Evolutionary conservation across 2,329 filamentous ascomycete genomes (phyloP).

Genomic region (Sclerotiophoma versabilis): DNA sequence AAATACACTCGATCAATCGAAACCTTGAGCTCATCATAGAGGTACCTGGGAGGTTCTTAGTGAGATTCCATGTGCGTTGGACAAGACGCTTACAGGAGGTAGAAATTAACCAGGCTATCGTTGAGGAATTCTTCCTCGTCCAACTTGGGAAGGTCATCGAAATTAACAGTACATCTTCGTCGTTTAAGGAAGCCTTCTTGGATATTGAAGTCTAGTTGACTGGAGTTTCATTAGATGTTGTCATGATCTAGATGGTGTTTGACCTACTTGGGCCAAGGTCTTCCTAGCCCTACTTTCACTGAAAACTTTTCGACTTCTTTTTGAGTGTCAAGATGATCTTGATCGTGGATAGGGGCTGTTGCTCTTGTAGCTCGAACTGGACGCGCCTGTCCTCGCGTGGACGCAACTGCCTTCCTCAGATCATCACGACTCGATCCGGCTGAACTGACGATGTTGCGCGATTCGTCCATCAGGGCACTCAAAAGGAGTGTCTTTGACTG

Average conservation of each 20-base stretch:
- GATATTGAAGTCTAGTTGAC: slow-evolving; percentile 2
- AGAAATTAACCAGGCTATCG: slow-evolving; percentile 90
- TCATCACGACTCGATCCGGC: not conserved
- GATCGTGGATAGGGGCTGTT: slow-evolving; percentile 5
- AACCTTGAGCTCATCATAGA: slow-evolving; percentile 47
- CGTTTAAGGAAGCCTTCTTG: slow-evolving; percentile 4
- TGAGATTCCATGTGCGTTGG: not conserved
- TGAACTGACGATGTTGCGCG: not conserved
- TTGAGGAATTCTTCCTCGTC: slow-evolving; percentile 89
- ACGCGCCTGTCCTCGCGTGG: slow-evolving; percentile 1
- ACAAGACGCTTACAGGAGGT: slow-evolving; percentile 64
- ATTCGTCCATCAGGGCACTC: not conserved
- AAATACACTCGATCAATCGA: slow-evolving; percentile 75
- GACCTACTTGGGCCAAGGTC: slow-evolving; percentile 36
- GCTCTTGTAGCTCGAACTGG: slow-evolving; percentile 20
- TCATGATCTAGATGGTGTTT: too few relatives aligned
- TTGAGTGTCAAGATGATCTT: not conserved
- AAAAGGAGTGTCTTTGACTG: not conserved
- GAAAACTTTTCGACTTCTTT: slow-evolving; percentile 29
- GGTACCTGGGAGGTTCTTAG: slow-evolving; percentile 26
- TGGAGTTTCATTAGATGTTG: not conserved
- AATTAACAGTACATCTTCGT: slow-evolving; percentile 59
- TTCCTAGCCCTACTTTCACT: slow-evolving; percentile 33
- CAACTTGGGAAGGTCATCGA: slow-evolving; percentile 75
- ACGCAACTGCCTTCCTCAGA: not conserved